These are phyloP conservation scores for Pneumocystis jirovecii DNA, from an alignment of 1,139 yeast genomes.

Conservation along the genomic window DNA sequence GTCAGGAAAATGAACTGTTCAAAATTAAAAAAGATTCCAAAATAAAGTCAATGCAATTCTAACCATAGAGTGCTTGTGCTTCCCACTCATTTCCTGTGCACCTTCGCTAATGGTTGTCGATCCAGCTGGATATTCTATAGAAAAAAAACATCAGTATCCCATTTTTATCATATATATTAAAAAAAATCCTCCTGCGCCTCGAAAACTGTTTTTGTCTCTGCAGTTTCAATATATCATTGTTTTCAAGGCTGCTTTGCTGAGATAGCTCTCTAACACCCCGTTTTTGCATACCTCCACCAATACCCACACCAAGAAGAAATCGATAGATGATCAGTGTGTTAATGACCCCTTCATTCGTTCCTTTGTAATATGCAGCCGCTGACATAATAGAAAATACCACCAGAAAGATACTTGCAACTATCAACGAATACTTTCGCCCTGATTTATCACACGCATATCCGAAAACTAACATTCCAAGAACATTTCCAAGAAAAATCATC, in stretches of 20 bases:
- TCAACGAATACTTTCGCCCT: slow-evolving; percentile 70
- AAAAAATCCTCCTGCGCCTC: too few relatives aligned
- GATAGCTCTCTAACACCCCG: background rate
- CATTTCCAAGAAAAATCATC: slow-evolving; percentile 85
- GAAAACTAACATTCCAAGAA: slow-evolving; percentile 67
- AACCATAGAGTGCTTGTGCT: slow-evolving; percentile 54
- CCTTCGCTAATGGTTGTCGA: slow-evolving; percentile 92
- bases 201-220: too few relatives aligned
- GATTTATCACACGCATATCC: slow-evolving; percentile 67
- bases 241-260: background rate
- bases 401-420: slow-evolving; percentile 54
- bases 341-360: slow-evolving; percentile 52
- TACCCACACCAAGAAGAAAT: slow-evolving; percentile 71
- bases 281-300: slow-evolving; percentile 25
- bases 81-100: slow-evolving; percentile 59
- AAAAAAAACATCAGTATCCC: slow-evolving; percentile 19
- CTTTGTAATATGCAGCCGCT: slow-evolving; percentile 69
- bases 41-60: background rate
- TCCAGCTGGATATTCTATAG: slow-evolving; percentile 69
- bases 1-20: slow-evolving; percentile 74
- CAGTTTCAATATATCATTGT: background rate
- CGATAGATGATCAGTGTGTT: slow-evolving; percentile 74
- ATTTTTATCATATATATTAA: too few relatives aligned
- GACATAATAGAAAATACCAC: slow-evolving; percentile 62
- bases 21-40: background rate